These are phyloP conservation scores for Blastobotrys persicus DNA, from an alignment of 1,139 yeast genomes.

Conservation along the genomic window DNA sequence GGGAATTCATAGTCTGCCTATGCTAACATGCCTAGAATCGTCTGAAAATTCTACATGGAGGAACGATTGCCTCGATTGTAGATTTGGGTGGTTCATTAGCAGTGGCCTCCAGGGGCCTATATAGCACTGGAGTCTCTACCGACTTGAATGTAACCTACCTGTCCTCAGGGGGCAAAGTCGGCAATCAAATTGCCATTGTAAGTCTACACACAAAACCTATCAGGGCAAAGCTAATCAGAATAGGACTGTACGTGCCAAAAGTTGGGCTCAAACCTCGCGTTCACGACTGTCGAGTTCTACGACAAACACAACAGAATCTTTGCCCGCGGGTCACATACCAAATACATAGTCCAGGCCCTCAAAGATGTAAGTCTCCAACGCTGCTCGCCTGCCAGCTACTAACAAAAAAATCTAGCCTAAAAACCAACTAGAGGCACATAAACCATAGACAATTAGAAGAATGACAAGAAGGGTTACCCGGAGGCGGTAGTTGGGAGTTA, in stretches of 20 bases:
- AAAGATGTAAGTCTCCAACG: slow-evolving; percentile 34
- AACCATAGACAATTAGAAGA: too few relatives aligned
- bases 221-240: slow-evolving; percentile 4
- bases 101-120: slow-evolving; percentile 42
- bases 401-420: slow-evolving; percentile 13
- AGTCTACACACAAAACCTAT: slow-evolving; percentile 4
- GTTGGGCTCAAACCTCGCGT: slow-evolving; percentile 44
- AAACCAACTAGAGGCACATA: slow-evolving; percentile 18
- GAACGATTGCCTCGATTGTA: slow-evolving; percentile 41
- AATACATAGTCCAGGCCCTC: slow-evolving; percentile 40
- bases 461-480: too few relatives aligned
- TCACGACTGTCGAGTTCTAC: slow-evolving; percentile 40
- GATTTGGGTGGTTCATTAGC: slow-evolving; percentile 49
- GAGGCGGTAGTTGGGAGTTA: too few relatives aligned
- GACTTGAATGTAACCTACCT: slow-evolving; percentile 43
- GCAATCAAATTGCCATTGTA: slow-evolving; percentile 31
- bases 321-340: slow-evolving; percentile 47
- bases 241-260: slow-evolving; percentile 36
- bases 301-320: slow-evolving; percentile 32
- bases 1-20: neutral
- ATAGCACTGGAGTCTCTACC: slow-evolving; percentile 45
- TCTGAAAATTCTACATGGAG: slow-evolving; percentile 43
- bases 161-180: slow-evolving; percentile 42
- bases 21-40: slow-evolving; percentile 34
- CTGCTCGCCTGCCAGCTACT: neutral